These are phyloP conservation scores for Microsporum audouinii DNA, from an alignment of 2,329 filamentous ascomycete species.

Conservation along the genomic window DNA sequence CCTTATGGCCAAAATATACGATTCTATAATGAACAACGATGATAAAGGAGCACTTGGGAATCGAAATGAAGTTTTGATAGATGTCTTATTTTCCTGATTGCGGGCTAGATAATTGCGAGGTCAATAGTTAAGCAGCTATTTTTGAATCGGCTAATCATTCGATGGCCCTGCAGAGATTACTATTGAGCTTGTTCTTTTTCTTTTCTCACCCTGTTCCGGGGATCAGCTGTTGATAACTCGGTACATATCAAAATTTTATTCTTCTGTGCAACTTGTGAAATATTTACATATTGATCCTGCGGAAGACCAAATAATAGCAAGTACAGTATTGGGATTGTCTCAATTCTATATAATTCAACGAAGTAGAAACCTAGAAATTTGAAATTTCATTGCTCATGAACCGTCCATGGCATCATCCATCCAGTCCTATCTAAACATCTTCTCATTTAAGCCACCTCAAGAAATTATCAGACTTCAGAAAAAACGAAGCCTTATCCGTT, in stretches of 20 bases:
- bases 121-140: neutral
- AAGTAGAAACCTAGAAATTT: neutral
- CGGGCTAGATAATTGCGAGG: neutral
- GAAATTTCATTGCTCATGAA: slow-evolving; percentile 2
- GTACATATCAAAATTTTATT: no score
- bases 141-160: neutral
- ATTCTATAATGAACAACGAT: slow-evolving; percentile 3
- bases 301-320: no score
- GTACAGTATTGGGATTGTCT: no score
- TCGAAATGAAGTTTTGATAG: neutral
- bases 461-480: neutral
- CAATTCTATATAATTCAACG: no score
- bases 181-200: neutral
- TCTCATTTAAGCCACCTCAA: neutral
- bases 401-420: neutral
- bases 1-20: slow-evolving; percentile 2
- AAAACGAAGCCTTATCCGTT: neutral
- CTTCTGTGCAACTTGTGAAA: no score
- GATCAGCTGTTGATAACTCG: neutral
- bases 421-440: neutral
- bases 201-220: neutral
- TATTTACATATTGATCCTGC: no score
- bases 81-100: neutral
- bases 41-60: slow-evolving; percentile 1
- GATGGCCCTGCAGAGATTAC: neutral